These are phyloP conservation scores for Apostasia shenzhenica DNA, from an alignment of 106 monocot species.

Conservation along the genomic window DNA sequence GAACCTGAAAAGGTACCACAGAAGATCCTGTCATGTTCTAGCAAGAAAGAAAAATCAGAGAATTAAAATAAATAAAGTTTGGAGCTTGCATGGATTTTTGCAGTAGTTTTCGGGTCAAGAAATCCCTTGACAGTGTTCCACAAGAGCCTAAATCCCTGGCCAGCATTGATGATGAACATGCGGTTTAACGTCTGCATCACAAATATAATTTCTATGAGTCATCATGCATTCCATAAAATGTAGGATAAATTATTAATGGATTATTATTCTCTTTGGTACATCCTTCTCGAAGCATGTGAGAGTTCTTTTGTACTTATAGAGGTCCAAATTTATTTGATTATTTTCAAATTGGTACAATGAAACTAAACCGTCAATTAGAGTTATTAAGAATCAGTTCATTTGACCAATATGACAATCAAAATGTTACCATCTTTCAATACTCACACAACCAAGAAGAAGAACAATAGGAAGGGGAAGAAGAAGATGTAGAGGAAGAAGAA, in stretches of 20 bases:
- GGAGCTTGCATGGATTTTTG: constrained; percentile 51
- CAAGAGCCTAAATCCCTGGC: constrained; percentile 72
- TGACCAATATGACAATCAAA: no score
- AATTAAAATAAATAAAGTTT: neutral
- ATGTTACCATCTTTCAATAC: no score
- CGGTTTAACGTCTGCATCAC: constrained; percentile 48
- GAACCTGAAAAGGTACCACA: constrained; percentile 40
- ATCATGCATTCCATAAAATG: neutral
- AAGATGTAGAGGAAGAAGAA: no score
- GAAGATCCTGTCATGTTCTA: neutral
- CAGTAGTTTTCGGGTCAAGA: constrained; percentile 73
- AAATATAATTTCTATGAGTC: neutral
- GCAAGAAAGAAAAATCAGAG: neutral
- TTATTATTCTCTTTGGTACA: no score
- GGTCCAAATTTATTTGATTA: no score
- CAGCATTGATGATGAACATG: constrained; percentile 85
- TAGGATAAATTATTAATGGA: neutral
- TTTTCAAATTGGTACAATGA: no score
- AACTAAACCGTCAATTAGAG: no score
- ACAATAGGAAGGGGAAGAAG: no score
- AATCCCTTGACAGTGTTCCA: constrained; percentile 90
- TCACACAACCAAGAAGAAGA: no score
- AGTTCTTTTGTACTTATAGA: no score
- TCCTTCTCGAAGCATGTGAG: no score
- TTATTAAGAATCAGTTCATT: no score